These are phyloP conservation scores for Manihot esculenta DNA, from an alignment of 441 rosid species.

Conservation along the genomic window DNA sequence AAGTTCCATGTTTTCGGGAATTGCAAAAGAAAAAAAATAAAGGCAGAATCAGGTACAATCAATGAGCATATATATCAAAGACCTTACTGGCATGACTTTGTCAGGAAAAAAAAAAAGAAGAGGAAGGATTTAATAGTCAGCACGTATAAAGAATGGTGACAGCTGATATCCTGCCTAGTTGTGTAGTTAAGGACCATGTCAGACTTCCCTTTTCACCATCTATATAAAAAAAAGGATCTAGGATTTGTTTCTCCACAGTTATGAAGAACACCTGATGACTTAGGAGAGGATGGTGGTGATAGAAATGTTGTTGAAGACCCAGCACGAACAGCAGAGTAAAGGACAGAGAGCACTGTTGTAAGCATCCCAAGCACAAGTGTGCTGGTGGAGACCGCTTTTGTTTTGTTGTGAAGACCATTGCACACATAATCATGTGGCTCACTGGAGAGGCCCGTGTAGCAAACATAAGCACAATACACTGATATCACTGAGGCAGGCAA, in stretches of 20 bases:
- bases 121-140: not conserved
- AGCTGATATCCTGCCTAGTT: not conserved
- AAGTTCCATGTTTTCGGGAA: not conserved
- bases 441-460: constrained; percentile 95
- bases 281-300: constrained; percentile 92
- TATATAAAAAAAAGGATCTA: not conserved
- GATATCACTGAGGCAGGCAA: constrained; percentile 98
- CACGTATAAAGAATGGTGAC: not conserved
- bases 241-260: not conserved
- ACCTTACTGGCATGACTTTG: not conserved
- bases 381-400: constrained; percentile 73
- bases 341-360: constrained; percentile 83
- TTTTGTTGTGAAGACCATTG: constrained; percentile 81
- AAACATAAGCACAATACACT: constrained; percentile 87
- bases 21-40: not conserved
- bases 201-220: not conserved
- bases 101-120: not conserved
- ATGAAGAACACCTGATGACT: constrained; percentile 47
- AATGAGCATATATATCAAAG: not conserved
- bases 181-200: not conserved
- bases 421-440: constrained; percentile 87
- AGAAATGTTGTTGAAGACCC: constrained; percentile 91
- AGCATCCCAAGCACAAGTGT: constrained; percentile 92
- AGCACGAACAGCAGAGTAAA: constrained; percentile 93
- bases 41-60: not conserved